phyloP scores from a whole-genome alignment of 352 stramenopile species.

The Phytopythium delawarense region DNA sequence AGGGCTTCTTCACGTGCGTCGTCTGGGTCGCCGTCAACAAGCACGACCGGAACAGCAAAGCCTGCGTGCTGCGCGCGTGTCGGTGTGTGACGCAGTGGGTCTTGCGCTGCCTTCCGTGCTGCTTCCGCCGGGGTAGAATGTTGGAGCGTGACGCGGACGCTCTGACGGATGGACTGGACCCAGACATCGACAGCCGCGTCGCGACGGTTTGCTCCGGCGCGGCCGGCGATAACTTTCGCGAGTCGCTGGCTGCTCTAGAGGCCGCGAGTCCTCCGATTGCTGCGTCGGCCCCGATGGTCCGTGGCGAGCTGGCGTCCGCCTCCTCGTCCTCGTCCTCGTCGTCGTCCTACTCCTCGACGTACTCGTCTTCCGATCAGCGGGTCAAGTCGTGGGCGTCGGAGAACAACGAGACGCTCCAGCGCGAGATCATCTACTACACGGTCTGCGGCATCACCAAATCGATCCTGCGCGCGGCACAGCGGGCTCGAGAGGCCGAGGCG shows the following conservation, averaged over 20 bases:
- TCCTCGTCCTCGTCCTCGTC: background rate
- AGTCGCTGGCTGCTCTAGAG: background rate
- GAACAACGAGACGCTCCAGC: constrained; percentile 70
- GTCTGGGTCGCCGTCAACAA: constrained; percentile 70
- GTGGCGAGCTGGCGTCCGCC: background rate
- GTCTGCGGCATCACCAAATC: constrained; percentile 76
- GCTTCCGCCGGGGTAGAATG: background rate
- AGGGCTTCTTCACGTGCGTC: constrained; percentile 57
- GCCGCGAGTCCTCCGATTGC: background rate
- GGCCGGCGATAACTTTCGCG: background rate
- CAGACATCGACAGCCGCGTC: background rate
- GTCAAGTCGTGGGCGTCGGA: constrained; percentile 43
- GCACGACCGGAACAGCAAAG: constrained; percentile 25
- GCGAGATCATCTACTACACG: constrained; percentile 85
- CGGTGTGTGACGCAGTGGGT: background rate
- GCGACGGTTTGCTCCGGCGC: constrained; percentile 2
- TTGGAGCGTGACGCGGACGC: constrained; percentile 8
- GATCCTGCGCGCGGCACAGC: constrained; percentile 51
- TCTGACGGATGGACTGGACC: background rate
- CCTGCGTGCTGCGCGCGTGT: background rate
- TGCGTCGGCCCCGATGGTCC: background rate
- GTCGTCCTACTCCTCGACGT: background rate
- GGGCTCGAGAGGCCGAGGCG: constrained; percentile 8
- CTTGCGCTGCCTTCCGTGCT: background rate
- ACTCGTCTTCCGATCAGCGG: constrained; percentile 9